These are phyloP conservation scores for Digitaria exilis DNA, from an alignment of 202 grass and related monocot genomes.

Conservation along the genomic window DNA sequence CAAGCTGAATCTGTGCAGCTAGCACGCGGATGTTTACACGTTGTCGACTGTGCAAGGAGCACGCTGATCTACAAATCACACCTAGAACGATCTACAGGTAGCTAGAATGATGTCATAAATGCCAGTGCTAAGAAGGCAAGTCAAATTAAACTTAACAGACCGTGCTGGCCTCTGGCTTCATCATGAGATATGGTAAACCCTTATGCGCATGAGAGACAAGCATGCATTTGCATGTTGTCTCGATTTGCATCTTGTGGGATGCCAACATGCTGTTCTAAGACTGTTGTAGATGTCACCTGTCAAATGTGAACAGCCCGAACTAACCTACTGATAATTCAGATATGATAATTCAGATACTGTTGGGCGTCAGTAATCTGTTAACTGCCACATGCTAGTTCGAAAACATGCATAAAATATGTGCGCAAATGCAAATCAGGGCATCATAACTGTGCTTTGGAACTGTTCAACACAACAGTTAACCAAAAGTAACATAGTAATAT, in stretches of 20 bases:
- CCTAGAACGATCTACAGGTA: not conserved
- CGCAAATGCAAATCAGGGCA: not conserved
- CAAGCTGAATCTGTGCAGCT: not conserved
- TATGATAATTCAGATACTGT: not conserved
- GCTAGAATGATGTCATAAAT: not conserved
- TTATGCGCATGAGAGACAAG: not conserved
- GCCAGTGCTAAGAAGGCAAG: not conserved
- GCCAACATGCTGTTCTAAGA: not conserved
- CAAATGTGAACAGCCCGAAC: not conserved
- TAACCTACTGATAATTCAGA: not conserved
- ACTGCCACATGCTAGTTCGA: not conserved
- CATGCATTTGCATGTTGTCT: not conserved
- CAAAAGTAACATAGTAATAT: not conserved
- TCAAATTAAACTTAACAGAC: not conserved
- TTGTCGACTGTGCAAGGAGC: not conserved
- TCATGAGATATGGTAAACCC: not conserved
- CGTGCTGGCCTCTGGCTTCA: not conserved
- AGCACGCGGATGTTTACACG: too few relatives aligned
- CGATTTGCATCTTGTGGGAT: not conserved
- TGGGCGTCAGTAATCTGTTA: not conserved
- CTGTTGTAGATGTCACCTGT: not conserved
- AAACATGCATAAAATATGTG: conserved; percentile 38
- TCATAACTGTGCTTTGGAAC: not conserved
- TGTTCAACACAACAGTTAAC: not conserved
- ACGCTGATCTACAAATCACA: too few relatives aligned